Percentiles rank a stretch among this genome's conserved stretches.
These are phyloP conservation scores for Termitomyces sp. DNA, from an alignment of 768 basidiomycete species.

Conservation along the genomic window DNA sequence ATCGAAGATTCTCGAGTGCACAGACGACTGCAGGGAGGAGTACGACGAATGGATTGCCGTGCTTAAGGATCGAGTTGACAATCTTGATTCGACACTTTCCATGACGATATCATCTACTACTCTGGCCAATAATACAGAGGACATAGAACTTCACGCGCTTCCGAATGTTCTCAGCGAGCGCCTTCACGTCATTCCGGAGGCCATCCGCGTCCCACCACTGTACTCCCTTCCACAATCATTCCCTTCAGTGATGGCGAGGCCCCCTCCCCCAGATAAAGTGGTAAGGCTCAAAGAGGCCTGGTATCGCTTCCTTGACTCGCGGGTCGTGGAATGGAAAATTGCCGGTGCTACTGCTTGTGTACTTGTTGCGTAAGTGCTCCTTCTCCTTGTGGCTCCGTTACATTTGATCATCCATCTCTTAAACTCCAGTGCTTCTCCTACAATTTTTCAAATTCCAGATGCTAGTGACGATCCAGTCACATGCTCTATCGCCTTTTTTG, in stretches of 20 bases:
- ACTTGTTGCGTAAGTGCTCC: conserved; percentile 11
- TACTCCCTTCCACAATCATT: not conserved
- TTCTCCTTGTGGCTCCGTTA: not conserved
- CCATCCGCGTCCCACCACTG: conserved; percentile 2
- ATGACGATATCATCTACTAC: not conserved
- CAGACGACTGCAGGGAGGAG: conserved; percentile 8
- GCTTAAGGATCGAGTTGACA: not conserved
- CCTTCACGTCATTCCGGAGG: not conserved
- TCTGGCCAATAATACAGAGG: not conserved
- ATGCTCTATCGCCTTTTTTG: conserved; percentile 12
- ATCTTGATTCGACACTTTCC: conserved; percentile 1
- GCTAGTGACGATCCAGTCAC: conserved; percentile 15
- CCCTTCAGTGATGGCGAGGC: not conserved
- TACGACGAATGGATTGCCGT: conserved; percentile 12
- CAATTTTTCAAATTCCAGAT: conserved; percentile 14
- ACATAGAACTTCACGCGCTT: conserved; percentile 1
- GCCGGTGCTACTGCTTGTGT: conserved; percentile 13
- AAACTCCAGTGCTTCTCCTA: conserved; percentile 8
- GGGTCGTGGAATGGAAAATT: conserved; percentile 13
- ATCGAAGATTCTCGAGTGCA: not conserved
- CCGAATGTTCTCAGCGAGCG: not conserved
- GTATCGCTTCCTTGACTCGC: conserved; percentile 11
- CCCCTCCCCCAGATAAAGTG: conserved; percentile 1
- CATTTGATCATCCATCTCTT: not conserved
- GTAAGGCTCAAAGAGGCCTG: conserved; percentile 10